Conservation (phyloP, 257 asterid species). For the Perilla frutescens region DNA sequence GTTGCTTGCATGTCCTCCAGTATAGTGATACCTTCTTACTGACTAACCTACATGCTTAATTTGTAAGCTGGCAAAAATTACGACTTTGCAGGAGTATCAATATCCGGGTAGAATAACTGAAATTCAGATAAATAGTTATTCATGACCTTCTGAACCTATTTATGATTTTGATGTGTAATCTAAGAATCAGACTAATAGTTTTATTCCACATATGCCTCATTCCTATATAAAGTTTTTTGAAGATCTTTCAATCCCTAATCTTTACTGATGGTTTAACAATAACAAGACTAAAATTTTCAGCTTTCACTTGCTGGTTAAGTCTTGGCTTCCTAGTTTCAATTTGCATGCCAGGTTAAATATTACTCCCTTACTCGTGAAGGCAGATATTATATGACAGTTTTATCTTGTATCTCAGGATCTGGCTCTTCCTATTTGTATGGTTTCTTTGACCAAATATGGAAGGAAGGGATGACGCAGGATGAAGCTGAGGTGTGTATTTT, state of each 20-base stretch:
- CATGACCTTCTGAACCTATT: not conserved
- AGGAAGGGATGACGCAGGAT: conserved; percentile 81
- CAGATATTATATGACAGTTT: conserved; percentile 24
- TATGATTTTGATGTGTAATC: not conserved
- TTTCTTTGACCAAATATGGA: conserved; percentile 89
- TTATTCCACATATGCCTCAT: not conserved
- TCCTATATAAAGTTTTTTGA: not conserved
- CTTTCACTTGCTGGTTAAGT: conserved; percentile 3
- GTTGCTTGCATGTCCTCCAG: not conserved
- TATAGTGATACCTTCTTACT: conserved; percentile 14
- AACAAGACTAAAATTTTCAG: not conserved
- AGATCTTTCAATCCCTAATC: conserved; percentile 16
- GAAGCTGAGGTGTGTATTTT: conserved; percentile 79
- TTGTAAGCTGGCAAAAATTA: conserved; percentile 1
- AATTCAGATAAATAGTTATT: not conserved
- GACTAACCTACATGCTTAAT: not conserved
- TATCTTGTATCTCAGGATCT: conserved; percentile 58
- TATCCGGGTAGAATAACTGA: not conserved
- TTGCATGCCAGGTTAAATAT: not conserved
- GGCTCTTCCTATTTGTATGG: conserved; percentile 84
- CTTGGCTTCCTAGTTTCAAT: conserved; percentile 21
- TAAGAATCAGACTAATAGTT: not conserved
- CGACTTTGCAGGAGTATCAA: not conserved
- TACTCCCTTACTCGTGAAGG: conserved; percentile 5
- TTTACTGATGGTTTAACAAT: conserved; percentile 6